Evolutionary conservation across 352 stramenopile species (phyloP).

Genomic region (Pythium pyrilobum): DNA sequence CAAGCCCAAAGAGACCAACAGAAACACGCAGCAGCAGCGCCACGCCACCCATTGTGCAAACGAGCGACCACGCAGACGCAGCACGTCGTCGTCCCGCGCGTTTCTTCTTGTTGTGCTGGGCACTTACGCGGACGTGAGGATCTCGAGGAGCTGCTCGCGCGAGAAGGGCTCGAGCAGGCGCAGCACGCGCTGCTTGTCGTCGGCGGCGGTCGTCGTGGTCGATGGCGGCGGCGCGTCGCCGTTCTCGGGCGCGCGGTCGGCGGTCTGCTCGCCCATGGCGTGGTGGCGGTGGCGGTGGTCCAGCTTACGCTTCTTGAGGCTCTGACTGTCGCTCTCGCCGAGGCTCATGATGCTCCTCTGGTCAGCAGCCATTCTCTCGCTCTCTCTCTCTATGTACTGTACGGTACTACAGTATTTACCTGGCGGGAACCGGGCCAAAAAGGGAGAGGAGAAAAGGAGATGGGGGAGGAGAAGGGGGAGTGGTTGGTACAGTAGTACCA

Average conservation of each 20-base stretch:
- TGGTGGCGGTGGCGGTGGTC: slow-evolving; percentile 4
- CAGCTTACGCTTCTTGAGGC: slow-evolving; percentile 27
- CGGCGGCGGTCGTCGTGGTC: background rate
- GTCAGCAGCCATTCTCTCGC: slow-evolving; percentile 11
- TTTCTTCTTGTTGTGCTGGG: background rate
- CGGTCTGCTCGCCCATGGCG: slow-evolving; percentile 22
- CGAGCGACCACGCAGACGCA: too few species aligned
- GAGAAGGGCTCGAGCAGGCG: slow-evolving; percentile 51
- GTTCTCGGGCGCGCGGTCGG: slow-evolving; percentile 7
- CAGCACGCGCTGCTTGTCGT: slow-evolving; percentile 16
- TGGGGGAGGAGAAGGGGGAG: too few species aligned
- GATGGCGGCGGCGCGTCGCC: background rate
- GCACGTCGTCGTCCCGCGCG: background rate
- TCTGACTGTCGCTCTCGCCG: slow-evolving; percentile 19
- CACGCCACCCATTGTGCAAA: too few species aligned
- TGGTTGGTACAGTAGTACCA: too few species aligned
- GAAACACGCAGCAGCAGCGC: too few species aligned
- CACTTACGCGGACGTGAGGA: slow-evolving; percentile 61
- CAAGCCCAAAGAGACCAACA: too few species aligned
- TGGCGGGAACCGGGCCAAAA: slow-evolving; percentile 7
- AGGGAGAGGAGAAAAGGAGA: slow-evolving; percentile 21
- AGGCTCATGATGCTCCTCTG: slow-evolving; percentile 19
- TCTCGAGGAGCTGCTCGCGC: slow-evolving; percentile 56
- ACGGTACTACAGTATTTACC: background rate
- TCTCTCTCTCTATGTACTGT: too few species aligned